These are phyloP conservation scores for Stachybotrys echinatus DNA, from an alignment of 2,329 filamentous ascomycete species.

Conservation along the genomic window DNA sequence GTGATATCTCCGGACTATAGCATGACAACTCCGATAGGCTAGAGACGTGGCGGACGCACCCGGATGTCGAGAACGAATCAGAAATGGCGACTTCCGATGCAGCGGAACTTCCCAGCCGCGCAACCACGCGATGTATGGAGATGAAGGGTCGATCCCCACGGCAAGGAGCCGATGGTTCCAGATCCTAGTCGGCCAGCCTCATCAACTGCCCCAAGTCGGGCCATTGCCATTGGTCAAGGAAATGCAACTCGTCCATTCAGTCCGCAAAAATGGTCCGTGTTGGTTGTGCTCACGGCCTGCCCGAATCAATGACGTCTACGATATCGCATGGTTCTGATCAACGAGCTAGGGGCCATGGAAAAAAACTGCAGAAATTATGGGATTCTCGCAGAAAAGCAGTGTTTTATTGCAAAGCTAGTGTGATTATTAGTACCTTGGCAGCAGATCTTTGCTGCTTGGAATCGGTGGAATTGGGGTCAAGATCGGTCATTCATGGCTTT, in stretches of 20 bases:
- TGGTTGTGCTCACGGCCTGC: background rate
- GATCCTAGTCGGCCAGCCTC: background rate
- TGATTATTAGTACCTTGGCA: background rate
- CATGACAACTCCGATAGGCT: too few relatives aligned
- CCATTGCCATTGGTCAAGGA: background rate
- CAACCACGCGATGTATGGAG: background rate
- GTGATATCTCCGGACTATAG: too few relatives aligned
- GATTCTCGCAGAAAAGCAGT: background rate
- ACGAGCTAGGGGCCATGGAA: background rate
- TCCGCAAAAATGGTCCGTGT: background rate
- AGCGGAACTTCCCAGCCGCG: background rate
- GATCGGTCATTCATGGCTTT: background rate
- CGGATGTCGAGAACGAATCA: too few relatives aligned
- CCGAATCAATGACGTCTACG: background rate
- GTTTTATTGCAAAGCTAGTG: background rate
- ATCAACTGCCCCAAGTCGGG: background rate
- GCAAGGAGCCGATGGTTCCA: background rate
- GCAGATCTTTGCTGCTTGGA: background rate
- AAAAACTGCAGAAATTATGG: background rate
- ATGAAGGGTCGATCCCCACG: background rate
- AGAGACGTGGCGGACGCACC: too few relatives aligned
- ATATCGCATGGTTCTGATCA: background rate
- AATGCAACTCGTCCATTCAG: background rate
- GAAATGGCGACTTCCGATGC: too few relatives aligned
- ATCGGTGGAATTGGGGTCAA: background rate